Base-by-base conservation (phyloP, 495 filamentous ascomycete species). In the Penicillium pancosmium region DNA sequence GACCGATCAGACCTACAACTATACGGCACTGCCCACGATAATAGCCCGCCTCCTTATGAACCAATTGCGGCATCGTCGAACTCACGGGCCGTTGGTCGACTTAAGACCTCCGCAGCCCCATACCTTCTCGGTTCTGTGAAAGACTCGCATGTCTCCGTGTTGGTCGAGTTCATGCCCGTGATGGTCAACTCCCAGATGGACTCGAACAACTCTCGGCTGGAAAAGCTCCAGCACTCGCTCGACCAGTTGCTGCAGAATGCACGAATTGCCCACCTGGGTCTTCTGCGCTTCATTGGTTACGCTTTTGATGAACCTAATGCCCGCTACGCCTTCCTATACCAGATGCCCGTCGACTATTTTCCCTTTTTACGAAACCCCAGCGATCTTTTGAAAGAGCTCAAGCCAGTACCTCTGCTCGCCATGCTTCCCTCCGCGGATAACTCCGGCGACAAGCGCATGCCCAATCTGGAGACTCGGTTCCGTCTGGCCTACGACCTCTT, bases 301-400 rank as follows among this genome's bases (percentile, higher is more conserved):
- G 91, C 89, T 61, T 84, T 93, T 67, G 91, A 96, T 69, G 83
- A 90, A 63, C 80, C 82, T 7, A 82, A 90, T 67, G 87, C 89
- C 11, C 83, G 91, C 9, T 88, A 91, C 68, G 92, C 90, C 21
- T 80, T 97, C 48, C 82, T 97, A 50, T 97, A 92, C 64, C 86
- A 91, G 53, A 86, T 96, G 65, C 92, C 92, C 0, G 78, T 84
- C 8, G 83, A 78, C 64, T 79, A 77, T 59, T 75, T 77, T 54
- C 76, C 77, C 2, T 79, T 78, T 53, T 64, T 80, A 21, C 72
- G 67, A 50, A 78, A 79, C 40, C 78, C 76, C 1, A 78, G 73
- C 47, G 76, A 78, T 54, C 65, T 78, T 7, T 57, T 75, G 35
- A 77, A 71, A 40, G 70, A 71, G 23, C 57, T 75, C 50, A 76